These are phyloP conservation scores for Penstemon barbatus DNA, from an alignment of 257 asterid genomes.

Conservation along the genomic window DNA sequence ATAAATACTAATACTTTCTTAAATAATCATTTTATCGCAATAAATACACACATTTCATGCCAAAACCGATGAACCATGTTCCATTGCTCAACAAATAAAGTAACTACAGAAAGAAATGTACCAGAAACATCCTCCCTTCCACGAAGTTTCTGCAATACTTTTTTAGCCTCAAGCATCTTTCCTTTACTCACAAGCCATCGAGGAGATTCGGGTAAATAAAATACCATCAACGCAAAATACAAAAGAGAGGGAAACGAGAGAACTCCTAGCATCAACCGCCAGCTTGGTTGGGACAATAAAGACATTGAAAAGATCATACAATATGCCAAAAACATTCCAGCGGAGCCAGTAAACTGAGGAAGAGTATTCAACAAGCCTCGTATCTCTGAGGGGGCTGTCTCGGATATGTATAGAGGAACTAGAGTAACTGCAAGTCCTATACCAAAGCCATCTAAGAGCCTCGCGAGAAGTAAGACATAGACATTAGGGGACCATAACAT, in stretches of 20 bases:
- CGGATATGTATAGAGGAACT: slow-evolving; percentile 75
- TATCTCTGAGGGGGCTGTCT: slow-evolving; percentile 81
- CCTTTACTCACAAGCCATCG: slow-evolving; percentile 91
- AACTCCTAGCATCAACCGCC: slow-evolving; percentile 85
- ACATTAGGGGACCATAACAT: slow-evolving; percentile 90
- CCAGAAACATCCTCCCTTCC: slow-evolving; percentile 85
- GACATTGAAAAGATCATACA: slow-evolving; percentile 82
- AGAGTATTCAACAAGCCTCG: slow-evolving; percentile 76
- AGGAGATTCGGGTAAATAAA: slow-evolving; percentile 83
- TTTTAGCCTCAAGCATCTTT: slow-evolving; percentile 69
- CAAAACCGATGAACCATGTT: no score
- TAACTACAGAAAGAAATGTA: slow-evolving; percentile 28
- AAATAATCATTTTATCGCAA: no score
- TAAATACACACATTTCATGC: no score
- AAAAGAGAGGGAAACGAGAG: slow-evolving; percentile 70
- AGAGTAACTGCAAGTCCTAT: slow-evolving; percentile 76
- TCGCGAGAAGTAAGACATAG: slow-evolving; percentile 62
- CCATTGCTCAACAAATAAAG: not conserved
- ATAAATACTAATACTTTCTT: no score
- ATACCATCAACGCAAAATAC: slow-evolving; percentile 51
- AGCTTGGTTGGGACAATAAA: slow-evolving; percentile 55
- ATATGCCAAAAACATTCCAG: slow-evolving; percentile 76
- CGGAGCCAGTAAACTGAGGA: slow-evolving; percentile 76
- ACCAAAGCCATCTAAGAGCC: slow-evolving; percentile 79
- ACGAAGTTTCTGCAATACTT: slow-evolving; percentile 65